Percentiles rank a stretch among this genome's conserved stretches.
Conservation (phyloP, 208 protist species). For the Leptomonas seymouri region DNA sequence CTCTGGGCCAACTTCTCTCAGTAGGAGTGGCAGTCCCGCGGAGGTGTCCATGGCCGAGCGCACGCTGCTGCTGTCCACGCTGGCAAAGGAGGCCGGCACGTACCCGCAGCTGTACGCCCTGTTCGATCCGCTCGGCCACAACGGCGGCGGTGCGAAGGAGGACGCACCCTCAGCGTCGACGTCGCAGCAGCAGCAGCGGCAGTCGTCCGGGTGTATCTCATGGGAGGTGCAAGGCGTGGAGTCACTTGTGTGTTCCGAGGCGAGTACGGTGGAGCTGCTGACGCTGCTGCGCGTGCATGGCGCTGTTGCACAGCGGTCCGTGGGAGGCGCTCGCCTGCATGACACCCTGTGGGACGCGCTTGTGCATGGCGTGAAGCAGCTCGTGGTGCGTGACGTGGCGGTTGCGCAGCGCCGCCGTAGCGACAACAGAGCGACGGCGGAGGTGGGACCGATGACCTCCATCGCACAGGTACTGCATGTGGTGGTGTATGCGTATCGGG, state of each 20-base stretch:
- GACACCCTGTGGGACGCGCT: conserved; percentile 10
- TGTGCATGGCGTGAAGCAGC: not conserved
- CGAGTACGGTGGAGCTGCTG: conserved; percentile 11
- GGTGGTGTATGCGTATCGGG: conserved; percentile 13
- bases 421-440: not conserved
- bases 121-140: conserved; percentile 19
- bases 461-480: conserved; percentile 23
- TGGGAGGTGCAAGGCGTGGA: conserved; percentile 6
- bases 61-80: conserved; percentile 17
- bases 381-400: not conserved
- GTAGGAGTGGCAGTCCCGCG: not conserved
- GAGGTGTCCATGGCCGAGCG: conserved; percentile 26
- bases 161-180: too few relatives aligned
- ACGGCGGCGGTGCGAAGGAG: not conserved
- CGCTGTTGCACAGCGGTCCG: not conserved
- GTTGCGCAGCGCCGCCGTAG: not conserved
- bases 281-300: conserved; percentile 23
- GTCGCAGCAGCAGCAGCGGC: not conserved
- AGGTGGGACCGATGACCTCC: not conserved
- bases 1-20: not conserved
- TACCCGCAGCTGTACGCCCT: conserved; percentile 37
- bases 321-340: not conserved
- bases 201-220: not conserved
- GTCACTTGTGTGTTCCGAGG: not conserved
- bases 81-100: conserved; percentile 4